These are phyloP conservation scores for Xylaria scruposa DNA, from an alignment of 495 filamentous ascomycete species.

Conservation along the genomic window DNA sequence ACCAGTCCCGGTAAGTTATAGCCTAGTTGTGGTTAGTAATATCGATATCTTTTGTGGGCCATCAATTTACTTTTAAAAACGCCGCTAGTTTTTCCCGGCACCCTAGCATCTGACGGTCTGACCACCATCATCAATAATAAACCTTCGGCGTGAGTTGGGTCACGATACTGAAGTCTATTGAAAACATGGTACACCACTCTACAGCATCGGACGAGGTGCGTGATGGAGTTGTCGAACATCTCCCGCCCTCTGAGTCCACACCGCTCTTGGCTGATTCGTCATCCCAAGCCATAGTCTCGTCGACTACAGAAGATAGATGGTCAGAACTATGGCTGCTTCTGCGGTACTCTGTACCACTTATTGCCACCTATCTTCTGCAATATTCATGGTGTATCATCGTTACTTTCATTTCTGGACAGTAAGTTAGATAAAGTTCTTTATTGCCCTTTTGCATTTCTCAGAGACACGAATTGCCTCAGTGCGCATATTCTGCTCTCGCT, in stretches of 20 bases:
- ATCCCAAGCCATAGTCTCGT: constrained; percentile 1
- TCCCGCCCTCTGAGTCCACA: constrained; percentile 21
- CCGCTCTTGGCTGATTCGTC: constrained; percentile 21
- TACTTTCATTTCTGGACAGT: constrained; percentile 70
- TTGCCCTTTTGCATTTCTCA: too few relatives aligned
- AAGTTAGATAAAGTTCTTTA: too few relatives aligned
- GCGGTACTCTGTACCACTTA: constrained; percentile 68
- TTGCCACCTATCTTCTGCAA: constrained; percentile 76
- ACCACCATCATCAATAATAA: background rate
- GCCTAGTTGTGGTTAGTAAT: background rate
- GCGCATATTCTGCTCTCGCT: too few relatives aligned
- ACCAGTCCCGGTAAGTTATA: background rate
- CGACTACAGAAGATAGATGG: constrained; percentile 22
- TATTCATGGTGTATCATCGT: constrained; percentile 75
- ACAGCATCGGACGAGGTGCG: constrained; percentile 2
- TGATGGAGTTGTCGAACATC: constrained; percentile 14
- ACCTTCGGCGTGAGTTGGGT: background rate
- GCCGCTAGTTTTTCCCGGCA: background rate
- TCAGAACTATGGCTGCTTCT: constrained; percentile 45
- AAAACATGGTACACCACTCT: background rate
- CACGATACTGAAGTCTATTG: background rate
- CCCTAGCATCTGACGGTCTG: background rate
- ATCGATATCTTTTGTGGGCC: constrained; percentile 6
- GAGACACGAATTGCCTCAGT: too few relatives aligned
- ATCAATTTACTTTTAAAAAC: background rate